Evolutionary conservation across 805 yeast genomes (phyloP).

Genomic region (Cyberlindnera veronae): DNA sequence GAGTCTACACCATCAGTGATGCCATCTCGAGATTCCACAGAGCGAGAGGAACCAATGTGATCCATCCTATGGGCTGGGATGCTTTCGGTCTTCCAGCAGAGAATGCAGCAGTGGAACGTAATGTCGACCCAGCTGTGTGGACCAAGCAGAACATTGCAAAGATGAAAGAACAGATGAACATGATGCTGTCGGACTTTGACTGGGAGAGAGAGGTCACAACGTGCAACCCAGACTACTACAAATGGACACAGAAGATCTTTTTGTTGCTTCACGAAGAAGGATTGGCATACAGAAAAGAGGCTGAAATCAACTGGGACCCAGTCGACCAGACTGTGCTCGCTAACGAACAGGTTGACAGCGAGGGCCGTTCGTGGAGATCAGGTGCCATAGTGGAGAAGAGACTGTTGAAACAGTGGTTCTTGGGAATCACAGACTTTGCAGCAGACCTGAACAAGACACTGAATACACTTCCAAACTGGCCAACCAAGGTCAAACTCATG

Average conservation of each 20-base stretch:
- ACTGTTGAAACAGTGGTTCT: conserved; percentile 86
- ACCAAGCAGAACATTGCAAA: conserved; percentile 73
- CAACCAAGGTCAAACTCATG: conserved; percentile 83
- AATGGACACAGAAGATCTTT: conserved; percentile 89
- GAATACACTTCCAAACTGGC: conserved; percentile 68
- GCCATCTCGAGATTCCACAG: conserved; percentile 74
- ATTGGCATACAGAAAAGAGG: conserved; percentile 78
- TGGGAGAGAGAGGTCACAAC: conserved; percentile 92
- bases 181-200: conserved; percentile 83
- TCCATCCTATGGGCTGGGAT: conserved; percentile 99
- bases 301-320: conserved; percentile 98
- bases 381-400: conserved; percentile 91
- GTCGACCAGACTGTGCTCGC: conserved; percentile 93
- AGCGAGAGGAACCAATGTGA: conserved; percentile 69
- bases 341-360: conserved; percentile 89
- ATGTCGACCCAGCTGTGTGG: conserved; percentile 79
- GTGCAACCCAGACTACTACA: conserved; percentile 82
- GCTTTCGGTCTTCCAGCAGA: conserved; percentile 98
- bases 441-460: conserved; percentile 63
- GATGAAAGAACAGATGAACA: conserved; percentile 79
- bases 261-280: conserved; percentile 69
- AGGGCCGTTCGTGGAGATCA: conserved; percentile 94
- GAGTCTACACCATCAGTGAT: conserved; percentile 92
- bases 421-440: conserved; percentile 84
- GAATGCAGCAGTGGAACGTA: conserved; percentile 91